Conservation (phyloP, 2,329 filamentous ascomycete species). For the Coleophoma crateriformis region DNA sequence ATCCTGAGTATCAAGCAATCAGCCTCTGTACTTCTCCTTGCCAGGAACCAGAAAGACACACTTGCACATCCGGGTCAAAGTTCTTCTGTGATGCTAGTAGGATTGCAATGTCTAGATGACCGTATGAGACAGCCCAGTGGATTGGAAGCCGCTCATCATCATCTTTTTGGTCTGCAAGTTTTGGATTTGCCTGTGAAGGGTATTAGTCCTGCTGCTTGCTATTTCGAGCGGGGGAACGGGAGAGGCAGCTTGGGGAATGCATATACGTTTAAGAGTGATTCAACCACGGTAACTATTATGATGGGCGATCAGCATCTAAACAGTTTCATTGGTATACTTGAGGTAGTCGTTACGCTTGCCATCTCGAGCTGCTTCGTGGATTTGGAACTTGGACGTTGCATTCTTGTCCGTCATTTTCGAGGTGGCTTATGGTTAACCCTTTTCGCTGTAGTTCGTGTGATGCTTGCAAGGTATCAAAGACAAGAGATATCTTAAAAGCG, state of each 20-base stretch:
- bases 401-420: slow-evolving; percentile 15
- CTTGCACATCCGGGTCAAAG: slow-evolving; percentile 81
- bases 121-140: slow-evolving; percentile 90
- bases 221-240: background rate
- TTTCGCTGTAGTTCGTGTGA: background rate
- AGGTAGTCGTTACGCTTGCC: slow-evolving; percentile 59
- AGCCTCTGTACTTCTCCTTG: background rate
- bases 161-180: slow-evolving; percentile 66
- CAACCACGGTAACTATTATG: slow-evolving; percentile 57
- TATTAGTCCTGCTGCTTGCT: slow-evolving; percentile 3
- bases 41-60: slow-evolving; percentile 26
- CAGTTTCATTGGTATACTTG: background rate
- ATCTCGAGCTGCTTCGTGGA: slow-evolving; percentile 83
- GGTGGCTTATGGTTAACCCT: background rate
- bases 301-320: slow-evolving; percentile 13
- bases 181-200: slow-evolving; percentile 63
- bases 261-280: slow-evolving; percentile 66
- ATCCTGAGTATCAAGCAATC: slow-evolving; percentile 42
- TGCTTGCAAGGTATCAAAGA: background rate
- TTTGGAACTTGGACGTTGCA: slow-evolving; percentile 62
- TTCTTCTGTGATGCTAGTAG: slow-evolving; percentile 63
- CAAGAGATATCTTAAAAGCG: background rate
- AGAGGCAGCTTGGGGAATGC: background rate
- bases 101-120: slow-evolving; percentile 68
- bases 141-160: slow-evolving; percentile 85